Evolutionary conservation across 257 asterid genomes (phyloP).

Genomic region (Solanum chiquidenum): DNA sequence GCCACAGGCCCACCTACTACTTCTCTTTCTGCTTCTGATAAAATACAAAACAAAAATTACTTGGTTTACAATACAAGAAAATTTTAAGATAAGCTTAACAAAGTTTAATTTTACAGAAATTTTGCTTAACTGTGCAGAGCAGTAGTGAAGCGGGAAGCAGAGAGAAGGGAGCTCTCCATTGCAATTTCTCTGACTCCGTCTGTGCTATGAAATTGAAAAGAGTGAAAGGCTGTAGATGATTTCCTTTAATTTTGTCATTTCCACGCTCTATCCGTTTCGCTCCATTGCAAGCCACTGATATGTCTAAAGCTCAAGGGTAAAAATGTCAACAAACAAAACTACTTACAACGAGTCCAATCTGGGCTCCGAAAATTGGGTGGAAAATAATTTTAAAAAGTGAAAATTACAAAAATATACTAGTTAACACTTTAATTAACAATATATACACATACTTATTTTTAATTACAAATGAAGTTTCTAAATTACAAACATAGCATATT

Average conservation of each 20-base stretch:
- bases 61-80: not conserved
- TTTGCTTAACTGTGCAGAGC: slow-evolving; percentile 29
- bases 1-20: slow-evolving; percentile 9
- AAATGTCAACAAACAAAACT: not conserved
- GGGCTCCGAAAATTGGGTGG: accelerated
- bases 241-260: not conserved
- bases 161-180: slow-evolving; percentile 44
- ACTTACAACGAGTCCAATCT: accelerated
- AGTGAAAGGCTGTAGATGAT: not conserved
- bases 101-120: not conserved
- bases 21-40: slow-evolving; percentile 24
- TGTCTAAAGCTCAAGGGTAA: not conserved
- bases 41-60: not conserved
- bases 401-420: too few species aligned
- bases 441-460: too few species aligned
- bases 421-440: too few species aligned
- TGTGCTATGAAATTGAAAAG: not conserved
- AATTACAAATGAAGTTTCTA: too few species aligned
- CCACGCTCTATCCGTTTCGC: not conserved
- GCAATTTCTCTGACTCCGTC: not conserved
- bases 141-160: slow-evolving; percentile 37
- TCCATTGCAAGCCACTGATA: not conserved
- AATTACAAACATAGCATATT: too few species aligned
- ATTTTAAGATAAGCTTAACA: not conserved
- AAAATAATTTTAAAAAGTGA: too few species aligned